A percentile compares a stretch with the other conserved stretches of the same genome.
These are phyloP conservation scores for Brassica hybrid DNA, from an alignment of 441 rosid genomes.

Conservation along the genomic window DNA sequence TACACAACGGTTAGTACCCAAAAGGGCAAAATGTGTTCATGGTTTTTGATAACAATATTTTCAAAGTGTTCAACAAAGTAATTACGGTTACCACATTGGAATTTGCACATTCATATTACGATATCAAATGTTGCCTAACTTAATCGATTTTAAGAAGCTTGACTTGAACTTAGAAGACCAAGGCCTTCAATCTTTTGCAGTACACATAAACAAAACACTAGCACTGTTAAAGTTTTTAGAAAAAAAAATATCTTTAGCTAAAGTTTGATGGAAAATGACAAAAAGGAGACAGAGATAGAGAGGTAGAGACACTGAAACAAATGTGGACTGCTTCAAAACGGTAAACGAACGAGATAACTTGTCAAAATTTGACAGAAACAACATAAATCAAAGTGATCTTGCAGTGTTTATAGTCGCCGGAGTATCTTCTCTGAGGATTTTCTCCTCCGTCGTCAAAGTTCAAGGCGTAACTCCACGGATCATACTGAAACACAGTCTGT, in stretches of 20 bases:
- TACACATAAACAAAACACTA: slow-evolving; percentile 11
- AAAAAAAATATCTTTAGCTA: background rate
- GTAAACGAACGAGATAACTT: background rate
- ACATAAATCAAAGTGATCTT: slow-evolving; percentile 40
- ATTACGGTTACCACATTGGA: slow-evolving; percentile 8
- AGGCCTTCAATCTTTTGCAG: background rate
- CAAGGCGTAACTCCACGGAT: slow-evolving; percentile 92
- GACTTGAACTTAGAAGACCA: slow-evolving; percentile 9
- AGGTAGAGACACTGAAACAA: slow-evolving; percentile 27
- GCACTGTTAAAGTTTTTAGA: background rate
- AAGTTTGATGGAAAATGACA: slow-evolving; percentile 20
- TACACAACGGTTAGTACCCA: slow-evolving; percentile 16
- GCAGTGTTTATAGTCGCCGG: slow-evolving; percentile 26
- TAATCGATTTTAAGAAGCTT: slow-evolving; percentile 2
- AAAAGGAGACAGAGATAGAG: background rate
- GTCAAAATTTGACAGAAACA: slow-evolving; percentile 39
- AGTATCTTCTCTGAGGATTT: slow-evolving; percentile 22
- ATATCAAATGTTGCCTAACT: background rate
- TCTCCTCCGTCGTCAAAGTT: slow-evolving; percentile 82
- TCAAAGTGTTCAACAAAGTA: slow-evolving; percentile 25
- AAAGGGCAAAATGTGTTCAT: background rate
- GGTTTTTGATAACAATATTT: background rate
- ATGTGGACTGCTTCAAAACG: slow-evolving; percentile 25
- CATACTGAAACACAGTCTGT: slow-evolving; percentile 75
- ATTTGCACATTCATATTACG: background rate